Base-by-base conservation (phyloP, 2,329 filamentous ascomycete species). In the Falciphora oryzae region DNA sequence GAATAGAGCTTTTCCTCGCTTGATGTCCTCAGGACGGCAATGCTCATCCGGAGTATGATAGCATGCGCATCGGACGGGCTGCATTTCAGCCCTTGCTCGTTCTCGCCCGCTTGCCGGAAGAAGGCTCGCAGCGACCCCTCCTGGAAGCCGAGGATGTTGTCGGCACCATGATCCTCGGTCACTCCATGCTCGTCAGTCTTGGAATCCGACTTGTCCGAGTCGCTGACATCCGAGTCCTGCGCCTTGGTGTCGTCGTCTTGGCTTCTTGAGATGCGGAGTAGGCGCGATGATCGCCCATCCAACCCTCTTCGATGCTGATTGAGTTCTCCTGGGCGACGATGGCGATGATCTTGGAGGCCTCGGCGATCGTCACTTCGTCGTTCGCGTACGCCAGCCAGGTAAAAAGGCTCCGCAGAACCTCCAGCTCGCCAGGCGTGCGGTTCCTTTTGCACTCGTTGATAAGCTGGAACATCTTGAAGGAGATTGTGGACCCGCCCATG, bases 351-450 rank as follows among this genome's bases (percentile, higher is more conserved):
- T 57, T 35, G 50, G 57, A 64, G 28, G 65, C 65, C 11, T 62
- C 59, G 13, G 62, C 62, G 25, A 66, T 28, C 18, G 29, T 64
- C 13, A 66, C 62, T 6, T 64, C 44, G 16, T 25, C 28, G 38
- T 66, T 64, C 22, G 62, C 59, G 62, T 66, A 66, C n/a, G 65
- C 62, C 11, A 66, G 50, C 65, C 65, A 66, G n/a, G 65, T 62
- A 18, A 66, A 61, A 31, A 66, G 59, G 29, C 50, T 59, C 5
- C 62, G 62, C 31, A 66, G 62, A 2, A 62, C 38, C 38, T 62
- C 62, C 4, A 38, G 27, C 44, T 66, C 65, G 18, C 50, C 38
- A 4, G 53, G 27, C 25, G 27, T 59, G 50, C 65, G 62, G 53
- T 58, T 59, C 57, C 62, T 66, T 50, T 57, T 50, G 62, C 62